Evolutionary conservation across 306 rosid species (phyloP).

Genomic region (Macrotyloma uniflorum): DNA sequence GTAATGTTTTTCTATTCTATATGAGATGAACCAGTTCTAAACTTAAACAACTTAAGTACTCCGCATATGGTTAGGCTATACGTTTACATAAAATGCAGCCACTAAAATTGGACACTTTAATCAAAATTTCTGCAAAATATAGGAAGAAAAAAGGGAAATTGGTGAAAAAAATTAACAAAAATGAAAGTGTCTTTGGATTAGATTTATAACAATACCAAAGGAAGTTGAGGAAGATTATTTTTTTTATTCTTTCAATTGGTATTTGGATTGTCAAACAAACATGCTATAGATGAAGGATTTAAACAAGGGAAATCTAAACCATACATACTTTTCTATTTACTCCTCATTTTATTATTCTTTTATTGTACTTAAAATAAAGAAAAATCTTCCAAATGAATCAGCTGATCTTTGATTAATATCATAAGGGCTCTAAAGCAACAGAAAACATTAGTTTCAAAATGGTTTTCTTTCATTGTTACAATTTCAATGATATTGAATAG

Average conservation of each 20-base stretch:
- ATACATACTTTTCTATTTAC: background rate
- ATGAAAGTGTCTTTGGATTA: background rate
- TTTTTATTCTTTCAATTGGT: background rate
- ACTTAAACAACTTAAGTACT: background rate
- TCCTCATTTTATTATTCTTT: background rate
- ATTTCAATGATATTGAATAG: slow-evolving; percentile 10
- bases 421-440: background rate
- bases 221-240: background rate
- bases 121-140: background rate
- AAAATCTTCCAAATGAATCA: slow-evolving; percentile 15
- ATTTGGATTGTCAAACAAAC: background rate
- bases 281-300: background rate
- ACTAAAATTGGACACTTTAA: background rate
- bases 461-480: background rate
- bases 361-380: background rate
- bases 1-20: slow-evolving; percentile 15
- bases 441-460: background rate
- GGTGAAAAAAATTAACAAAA: background rate
- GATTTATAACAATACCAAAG: background rate
- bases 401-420: slow-evolving; percentile 2
- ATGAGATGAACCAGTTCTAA: background rate
- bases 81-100: background rate
- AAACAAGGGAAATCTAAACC: background rate
- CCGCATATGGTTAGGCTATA: slow-evolving; percentile 9
- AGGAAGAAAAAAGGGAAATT: background rate